phyloP scores from a whole-genome alignment of 176 grass and related monocot species.

The Sorghum bicolor region DNA sequence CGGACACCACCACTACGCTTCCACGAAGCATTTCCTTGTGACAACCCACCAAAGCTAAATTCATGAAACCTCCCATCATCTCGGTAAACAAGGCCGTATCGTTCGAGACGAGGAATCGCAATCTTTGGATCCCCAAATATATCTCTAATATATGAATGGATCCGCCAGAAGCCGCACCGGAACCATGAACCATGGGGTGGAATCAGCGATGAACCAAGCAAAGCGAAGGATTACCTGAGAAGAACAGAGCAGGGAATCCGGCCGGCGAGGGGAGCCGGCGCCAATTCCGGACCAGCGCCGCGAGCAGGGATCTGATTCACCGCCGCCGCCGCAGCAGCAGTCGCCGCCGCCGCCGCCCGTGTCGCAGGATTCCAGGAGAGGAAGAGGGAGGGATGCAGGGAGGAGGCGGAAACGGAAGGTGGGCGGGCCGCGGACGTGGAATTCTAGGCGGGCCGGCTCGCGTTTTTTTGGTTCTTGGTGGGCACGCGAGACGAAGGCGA shows the following conservation, averaged over 20 bases:
- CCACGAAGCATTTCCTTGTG: background rate
- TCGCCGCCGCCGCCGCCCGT: background rate
- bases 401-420: background rate
- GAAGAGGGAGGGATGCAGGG: background rate
- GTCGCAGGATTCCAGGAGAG: background rate
- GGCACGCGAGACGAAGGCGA: background rate
- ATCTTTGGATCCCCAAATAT: background rate
- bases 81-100: background rate
- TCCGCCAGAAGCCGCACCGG: background rate
- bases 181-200: background rate
- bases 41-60: background rate
- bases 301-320: background rate
- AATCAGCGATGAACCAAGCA: background rate
- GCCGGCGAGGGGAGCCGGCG: slow-evolving; percentile 9
- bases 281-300: background rate
- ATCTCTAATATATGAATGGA: background rate
- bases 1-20: background rate
- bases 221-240: background rate
- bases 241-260: background rate
- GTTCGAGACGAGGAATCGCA: background rate
- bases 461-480: background rate
- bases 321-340: too few relatives aligned
- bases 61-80: background rate
- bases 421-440: slow-evolving; percentile 3
- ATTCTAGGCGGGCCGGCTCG: background rate